Conservation (phyloP, 495 filamentous ascomycete species). For the Lineolata rhizophorae region DNA sequence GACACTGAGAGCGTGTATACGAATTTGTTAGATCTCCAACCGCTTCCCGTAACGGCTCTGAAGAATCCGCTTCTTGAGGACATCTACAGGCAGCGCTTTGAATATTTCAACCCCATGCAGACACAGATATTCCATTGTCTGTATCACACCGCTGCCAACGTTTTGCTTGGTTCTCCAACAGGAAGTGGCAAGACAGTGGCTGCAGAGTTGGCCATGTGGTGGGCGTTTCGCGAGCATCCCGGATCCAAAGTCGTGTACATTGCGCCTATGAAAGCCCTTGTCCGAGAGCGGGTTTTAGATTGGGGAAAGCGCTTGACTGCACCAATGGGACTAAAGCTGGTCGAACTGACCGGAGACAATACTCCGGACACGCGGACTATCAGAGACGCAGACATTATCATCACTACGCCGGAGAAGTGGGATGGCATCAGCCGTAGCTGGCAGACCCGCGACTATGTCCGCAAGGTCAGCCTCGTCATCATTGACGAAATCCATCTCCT, state of each 20-base stretch:
- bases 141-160: slow-evolving; percentile 78
- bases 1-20: slow-evolving; percentile 97
- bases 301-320: slow-evolving; percentile 70
- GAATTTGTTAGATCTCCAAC: slow-evolving; percentile 77
- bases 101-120: slow-evolving; percentile 98
- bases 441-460: slow-evolving; percentile 91
- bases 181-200: slow-evolving; percentile 95
- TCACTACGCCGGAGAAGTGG: slow-evolving; percentile 98
- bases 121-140: slow-evolving; percentile 93
- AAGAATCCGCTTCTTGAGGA: slow-evolving; percentile 76
- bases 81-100: slow-evolving; percentile 69
- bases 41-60: slow-evolving; percentile 67
- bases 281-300: slow-evolving; percentile 89
- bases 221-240: slow-evolving; percentile 89
- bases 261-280: slow-evolving; percentile 95
- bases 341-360: slow-evolving; percentile 95
- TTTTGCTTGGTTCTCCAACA: slow-evolving; percentile 89
- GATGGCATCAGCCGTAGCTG: slow-evolving; percentile 97
- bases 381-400: slow-evolving; percentile 86
- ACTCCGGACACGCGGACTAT: slow-evolving; percentile 93
- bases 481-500: slow-evolving; percentile 97
- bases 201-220: slow-evolving; percentile 98
- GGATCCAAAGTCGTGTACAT: slow-evolving; percentile 98
- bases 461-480: slow-evolving; percentile 86
- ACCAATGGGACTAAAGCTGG: slow-evolving; percentile 73